These are phyloP conservation scores for Phytophthora fragariaefolia DNA, from an alignment of 352 stramenopile genomes.

Conservation along the genomic window DNA sequence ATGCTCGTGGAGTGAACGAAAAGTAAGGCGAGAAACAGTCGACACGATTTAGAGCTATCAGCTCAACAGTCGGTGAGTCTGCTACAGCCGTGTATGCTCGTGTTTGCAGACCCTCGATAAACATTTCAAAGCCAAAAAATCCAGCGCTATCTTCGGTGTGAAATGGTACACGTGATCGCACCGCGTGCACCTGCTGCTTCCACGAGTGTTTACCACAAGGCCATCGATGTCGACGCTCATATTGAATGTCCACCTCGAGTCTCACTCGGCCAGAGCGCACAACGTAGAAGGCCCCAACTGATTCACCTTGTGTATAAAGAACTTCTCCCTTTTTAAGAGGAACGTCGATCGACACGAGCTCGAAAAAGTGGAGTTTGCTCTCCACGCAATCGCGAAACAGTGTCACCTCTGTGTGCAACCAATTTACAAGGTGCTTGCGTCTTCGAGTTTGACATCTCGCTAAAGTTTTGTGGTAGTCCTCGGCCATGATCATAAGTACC, in stretches of 20 bases:
- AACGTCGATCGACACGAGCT: slow-evolving; percentile 78
- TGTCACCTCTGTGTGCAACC: slow-evolving; percentile 70
- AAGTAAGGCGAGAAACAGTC: slow-evolving; percentile 81
- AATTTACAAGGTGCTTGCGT: slow-evolving; percentile 71
- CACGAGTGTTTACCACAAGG: slow-evolving; percentile 55
- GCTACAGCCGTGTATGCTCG: slow-evolving; percentile 65
- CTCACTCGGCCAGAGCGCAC: slow-evolving; percentile 61
- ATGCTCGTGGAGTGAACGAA: slow-evolving; percentile 65
- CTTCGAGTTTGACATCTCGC: slow-evolving; percentile 66
- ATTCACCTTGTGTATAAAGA: slow-evolving; percentile 68
- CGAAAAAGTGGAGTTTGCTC: slow-evolving; percentile 81
- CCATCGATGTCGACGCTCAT: slow-evolving; percentile 73
- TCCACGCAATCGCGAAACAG: slow-evolving; percentile 78
- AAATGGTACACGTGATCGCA: slow-evolving; percentile 60
- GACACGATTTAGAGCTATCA: slow-evolving; percentile 72
- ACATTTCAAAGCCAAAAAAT: slow-evolving; percentile 81
- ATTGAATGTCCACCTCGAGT: slow-evolving; percentile 74
- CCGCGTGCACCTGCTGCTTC: slow-evolving; percentile 61
- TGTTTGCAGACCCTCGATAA: slow-evolving; percentile 56
- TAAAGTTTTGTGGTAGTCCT: slow-evolving; percentile 79
- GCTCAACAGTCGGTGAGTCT: slow-evolving; percentile 54
- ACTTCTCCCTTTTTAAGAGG: slow-evolving; percentile 62
- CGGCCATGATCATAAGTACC: slow-evolving; percentile 70
- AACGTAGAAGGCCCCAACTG: slow-evolving; percentile 72
- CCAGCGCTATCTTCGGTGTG: slow-evolving; percentile 52